Evolutionary conservation across 2,329 filamentous ascomycete genomes (phyloP), one percentile per base, ranked within the genome.

Genomic region (Pseudogymnoascus sp.): DNA sequence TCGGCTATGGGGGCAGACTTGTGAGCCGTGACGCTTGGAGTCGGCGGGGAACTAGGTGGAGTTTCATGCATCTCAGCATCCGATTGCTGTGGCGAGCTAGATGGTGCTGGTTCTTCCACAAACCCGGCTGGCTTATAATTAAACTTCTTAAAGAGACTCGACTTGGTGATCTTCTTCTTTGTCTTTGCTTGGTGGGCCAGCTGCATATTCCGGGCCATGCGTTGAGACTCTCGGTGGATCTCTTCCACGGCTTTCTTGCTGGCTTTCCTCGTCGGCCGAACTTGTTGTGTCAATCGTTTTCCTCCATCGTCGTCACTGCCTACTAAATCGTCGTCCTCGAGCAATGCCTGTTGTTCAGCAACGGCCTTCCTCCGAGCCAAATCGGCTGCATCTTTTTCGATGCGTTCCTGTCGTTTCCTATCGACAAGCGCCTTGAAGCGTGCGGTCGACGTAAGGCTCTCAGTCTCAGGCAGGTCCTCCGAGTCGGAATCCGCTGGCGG

Each of bases 221-320:
- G 86, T 77, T 99, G 94, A 1, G 93, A 97, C 75, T 99, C 94
- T 63, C 91, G 85, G 69, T 89, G 89, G 88, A 99, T 97, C 68
- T 97, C 93, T 72, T 97, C 91, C 43, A 97, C 74, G 0, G 94
- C 94, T 76, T 92, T 97, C 77, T 93, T 97, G 78, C 92, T 93
- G 0, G 94, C 92, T 72, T 94, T 96, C 11, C 94, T 84, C 8
- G 84, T 82, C 4, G 91, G 87, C 3, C 88, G 85, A 26, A 82
- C 80, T 39, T 83, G 78, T 70, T 92, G 89, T 0, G 88, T 90
- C 49, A 94, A 77, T 65, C 79, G 84, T 45, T 79, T 80, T n/a
- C 81, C 87, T 41, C 78, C 83, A 26, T 85, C 85, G 35, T 85
- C 85, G 63, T 88, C 85, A 2, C 79, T 81, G 59, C 84, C 80